Evolutionary conservation across 2,329 filamentous ascomycete species (phyloP).

Genomic region (Claviceps digitariae): DNA sequence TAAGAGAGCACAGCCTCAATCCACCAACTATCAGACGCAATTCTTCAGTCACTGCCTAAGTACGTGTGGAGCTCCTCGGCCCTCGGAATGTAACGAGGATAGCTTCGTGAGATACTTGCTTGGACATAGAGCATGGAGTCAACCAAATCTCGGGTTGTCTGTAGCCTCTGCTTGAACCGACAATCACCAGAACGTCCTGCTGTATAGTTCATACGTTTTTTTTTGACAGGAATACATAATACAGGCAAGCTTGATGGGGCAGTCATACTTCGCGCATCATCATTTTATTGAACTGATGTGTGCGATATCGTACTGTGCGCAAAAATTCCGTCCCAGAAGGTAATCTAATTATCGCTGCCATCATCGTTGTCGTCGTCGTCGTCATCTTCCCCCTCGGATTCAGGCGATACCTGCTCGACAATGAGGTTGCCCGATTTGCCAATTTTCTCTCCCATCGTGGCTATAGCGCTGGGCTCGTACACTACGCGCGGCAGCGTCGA

Average conservation of each 20-base stretch:
- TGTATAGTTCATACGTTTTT: no score
- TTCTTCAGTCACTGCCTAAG: background rate
- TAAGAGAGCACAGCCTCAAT: background rate
- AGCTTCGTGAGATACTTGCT: background rate
- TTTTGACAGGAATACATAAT: no score
- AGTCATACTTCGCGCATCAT: no score
- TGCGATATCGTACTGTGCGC: background rate
- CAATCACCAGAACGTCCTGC: no score
- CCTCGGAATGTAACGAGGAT: background rate
- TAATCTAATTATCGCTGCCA: conserved; percentile 9
- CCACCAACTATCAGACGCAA: background rate
- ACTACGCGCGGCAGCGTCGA: conserved; percentile 75
- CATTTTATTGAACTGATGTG: no score
- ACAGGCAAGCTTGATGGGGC: no score
- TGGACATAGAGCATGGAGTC: background rate
- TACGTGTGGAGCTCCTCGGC: background rate
- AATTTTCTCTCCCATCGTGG: conserved; percentile 57
- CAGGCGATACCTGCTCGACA: conserved; percentile 49
- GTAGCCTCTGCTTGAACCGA: background rate
- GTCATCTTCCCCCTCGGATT: conserved; percentile 22
- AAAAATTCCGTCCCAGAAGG: background rate
- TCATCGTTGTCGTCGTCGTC: conserved; percentile 12
- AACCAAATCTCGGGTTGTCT: background rate
- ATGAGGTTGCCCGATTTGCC: conserved; percentile 79
- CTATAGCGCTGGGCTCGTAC: conserved; percentile 54